These are phyloP conservation scores for Taxillus chinensis DNA, from an alignment of 164 flowering plant genomes.

Conservation along the genomic window DNA sequence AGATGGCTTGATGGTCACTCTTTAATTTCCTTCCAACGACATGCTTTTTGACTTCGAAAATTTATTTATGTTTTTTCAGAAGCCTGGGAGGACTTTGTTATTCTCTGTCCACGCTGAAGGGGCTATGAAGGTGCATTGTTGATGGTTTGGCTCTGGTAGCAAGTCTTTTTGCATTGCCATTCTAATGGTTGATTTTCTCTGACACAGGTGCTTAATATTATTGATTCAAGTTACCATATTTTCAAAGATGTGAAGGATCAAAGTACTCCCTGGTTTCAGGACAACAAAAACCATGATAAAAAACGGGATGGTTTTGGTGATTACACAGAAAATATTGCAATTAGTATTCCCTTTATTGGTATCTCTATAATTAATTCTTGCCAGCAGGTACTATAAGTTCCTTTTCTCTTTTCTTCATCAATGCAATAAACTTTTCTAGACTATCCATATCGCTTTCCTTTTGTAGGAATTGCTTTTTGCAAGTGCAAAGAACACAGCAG, in stretches of 20 bases:
- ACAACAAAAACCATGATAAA: constrained; percentile 25
- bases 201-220: constrained; percentile 68
- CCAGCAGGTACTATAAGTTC: constrained; percentile 47
- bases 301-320: constrained; percentile 24
- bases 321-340: constrained; percentile 51
- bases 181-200: constrained; percentile 7
- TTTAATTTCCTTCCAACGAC: background rate
- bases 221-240: constrained; percentile 69
- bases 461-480: constrained; percentile 82
- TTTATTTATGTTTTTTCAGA: constrained; percentile 45
- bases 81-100: constrained; percentile 65
- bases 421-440: background rate
- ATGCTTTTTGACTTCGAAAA: background rate
- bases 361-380: constrained; percentile 64
- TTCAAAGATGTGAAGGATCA: constrained; percentile 38
- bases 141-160: background rate
- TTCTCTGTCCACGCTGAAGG: constrained; percentile 81
- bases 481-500: constrained; percentile 44
- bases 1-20: background rate
- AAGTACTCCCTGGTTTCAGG: constrained; percentile 20
- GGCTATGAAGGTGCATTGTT: constrained; percentile 66
- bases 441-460: constrained; percentile 5
- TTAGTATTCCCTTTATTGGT: constrained; percentile 53
- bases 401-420: background rate
- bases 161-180: background rate